Evolutionary conservation across 1,284 basidiomycete species (phyloP).

Genomic region (Cystobasidium sp.): DNA sequence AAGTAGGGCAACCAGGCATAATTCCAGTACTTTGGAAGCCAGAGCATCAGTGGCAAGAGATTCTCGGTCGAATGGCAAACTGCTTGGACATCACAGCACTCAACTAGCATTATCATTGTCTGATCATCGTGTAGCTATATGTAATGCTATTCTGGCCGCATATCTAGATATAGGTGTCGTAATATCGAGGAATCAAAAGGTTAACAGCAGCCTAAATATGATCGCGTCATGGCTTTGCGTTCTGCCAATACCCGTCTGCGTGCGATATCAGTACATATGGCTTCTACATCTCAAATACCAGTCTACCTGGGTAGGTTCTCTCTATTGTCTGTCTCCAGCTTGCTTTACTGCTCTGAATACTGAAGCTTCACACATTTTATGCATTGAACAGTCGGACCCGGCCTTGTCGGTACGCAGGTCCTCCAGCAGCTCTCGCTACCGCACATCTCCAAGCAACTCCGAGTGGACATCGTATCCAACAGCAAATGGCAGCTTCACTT

Average conservation of each 20-base stretch:
- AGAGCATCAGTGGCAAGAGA: neutral
- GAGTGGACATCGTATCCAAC: conserved; percentile 64
- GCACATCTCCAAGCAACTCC: conserved; percentile 63
- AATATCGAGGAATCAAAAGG: too few relatives aligned
- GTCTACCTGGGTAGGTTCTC: conserved; percentile 36
- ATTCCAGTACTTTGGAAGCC: neutral
- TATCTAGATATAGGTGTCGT: too few relatives aligned
- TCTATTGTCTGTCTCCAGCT: neutral
- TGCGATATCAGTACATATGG: conserved; percentile 31
- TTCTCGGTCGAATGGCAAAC: neutral
- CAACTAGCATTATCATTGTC: too few relatives aligned
- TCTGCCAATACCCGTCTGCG: conserved; percentile 26
- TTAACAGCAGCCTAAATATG: too few relatives aligned
- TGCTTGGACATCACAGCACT: neutral
- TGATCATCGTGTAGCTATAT: too few relatives aligned
- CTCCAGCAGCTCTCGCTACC: conserved; percentile 68
- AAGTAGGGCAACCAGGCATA: neutral
- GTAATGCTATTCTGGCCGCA: too few relatives aligned
- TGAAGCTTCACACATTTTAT: neutral
- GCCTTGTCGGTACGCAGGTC: conserved; percentile 84
- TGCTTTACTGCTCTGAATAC: neutral
- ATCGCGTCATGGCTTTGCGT: conserved; percentile 18
- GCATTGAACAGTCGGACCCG: conserved; percentile 67
- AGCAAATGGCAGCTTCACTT: conserved; percentile 70
- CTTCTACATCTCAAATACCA: conserved; percentile 29